Evolutionary conservation across 2,329 filamentous ascomycete genomes (phyloP).

Genomic region (Dothistroma septosporum): DNA sequence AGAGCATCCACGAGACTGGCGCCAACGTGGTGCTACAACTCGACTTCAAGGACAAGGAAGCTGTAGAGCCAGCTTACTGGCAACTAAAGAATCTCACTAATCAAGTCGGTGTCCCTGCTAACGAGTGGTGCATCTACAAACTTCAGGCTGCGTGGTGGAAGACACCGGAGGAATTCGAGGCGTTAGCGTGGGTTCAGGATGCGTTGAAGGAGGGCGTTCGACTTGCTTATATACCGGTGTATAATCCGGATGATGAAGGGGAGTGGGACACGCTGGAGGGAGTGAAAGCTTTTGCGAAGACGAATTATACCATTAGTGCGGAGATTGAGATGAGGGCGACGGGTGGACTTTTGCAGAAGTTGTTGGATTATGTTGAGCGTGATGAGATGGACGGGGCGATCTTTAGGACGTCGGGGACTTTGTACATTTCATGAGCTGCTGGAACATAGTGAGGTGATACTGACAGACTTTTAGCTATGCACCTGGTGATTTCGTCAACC

Average conservation of each 20-base stretch:
- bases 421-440: not conserved
- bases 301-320: not conserved
- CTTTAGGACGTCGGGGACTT: not conserved
- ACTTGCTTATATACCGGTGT: constrained; percentile 18
- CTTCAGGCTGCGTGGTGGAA: constrained; percentile 17
- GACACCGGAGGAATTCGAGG: constrained; percentile 17
- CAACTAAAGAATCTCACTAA: constrained; percentile 10
- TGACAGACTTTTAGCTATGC: constrained; percentile 7
- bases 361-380: not conserved
- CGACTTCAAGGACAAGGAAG: constrained; percentile 19
- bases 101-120: not conserved
- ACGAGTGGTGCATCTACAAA: constrained; percentile 23
- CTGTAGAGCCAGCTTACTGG: constrained; percentile 21
- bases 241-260: constrained; percentile 8
- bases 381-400: not conserved
- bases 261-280: constrained; percentile 14
- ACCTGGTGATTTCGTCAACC: constrained; percentile 15
- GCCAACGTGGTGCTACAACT: constrained; percentile 20
- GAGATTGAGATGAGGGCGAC: not conserved
- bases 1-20: constrained; percentile 17
- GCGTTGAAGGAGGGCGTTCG: constrained; percentile 5
- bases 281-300: constrained; percentile 3
- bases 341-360: not conserved
- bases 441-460: constrained; percentile 4
- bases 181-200: constrained; percentile 19